Conservation (phyloP, 352 stramenopile species). For the Globisporangium middletonii region DNA sequence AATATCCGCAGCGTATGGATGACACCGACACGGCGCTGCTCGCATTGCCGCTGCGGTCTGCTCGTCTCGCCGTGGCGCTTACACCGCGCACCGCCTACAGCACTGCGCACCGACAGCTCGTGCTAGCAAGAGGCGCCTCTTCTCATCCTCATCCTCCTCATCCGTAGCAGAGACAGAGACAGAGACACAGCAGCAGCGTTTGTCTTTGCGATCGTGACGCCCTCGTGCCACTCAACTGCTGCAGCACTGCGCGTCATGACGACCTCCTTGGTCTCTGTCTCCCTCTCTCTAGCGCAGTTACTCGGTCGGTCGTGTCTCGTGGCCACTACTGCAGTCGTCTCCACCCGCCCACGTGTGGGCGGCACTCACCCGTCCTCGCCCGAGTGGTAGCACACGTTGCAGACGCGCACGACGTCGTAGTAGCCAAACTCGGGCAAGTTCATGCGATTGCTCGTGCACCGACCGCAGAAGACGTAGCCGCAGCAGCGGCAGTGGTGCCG, state of each 20-base stretch:
- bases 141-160: too few species aligned
- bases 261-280: not conserved
- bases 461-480: conserved; percentile 79
- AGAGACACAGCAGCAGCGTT: too few species aligned
- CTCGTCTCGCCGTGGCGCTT: conserved; percentile 28
- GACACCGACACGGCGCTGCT: conserved; percentile 1
- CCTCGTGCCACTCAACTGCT: too few species aligned
- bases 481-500: conserved; percentile 82
- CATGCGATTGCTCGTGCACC: conserved; percentile 81
- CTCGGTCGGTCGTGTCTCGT: not conserved
- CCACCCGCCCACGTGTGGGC: too few species aligned
- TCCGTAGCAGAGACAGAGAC: too few species aligned
- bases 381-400: conserved; percentile 74
- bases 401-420: conserved; percentile 83
- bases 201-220: too few species aligned
- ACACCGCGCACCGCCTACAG: conserved; percentile 46
- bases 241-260: too few species aligned
- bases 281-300: not conserved
- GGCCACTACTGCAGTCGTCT: not conserved
- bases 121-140: conserved; percentile 16
- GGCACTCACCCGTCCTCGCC: conserved; percentile 41
- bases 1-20: not conserved
- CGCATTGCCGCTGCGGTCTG: conserved; percentile 13
- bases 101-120: conserved; percentile 28
- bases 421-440: conserved; percentile 84